Evolutionary conservation across 805 yeast species (phyloP), one percentile per base, ranked within the genome.

Genomic region (Kregervanrija fluxuum): DNA sequence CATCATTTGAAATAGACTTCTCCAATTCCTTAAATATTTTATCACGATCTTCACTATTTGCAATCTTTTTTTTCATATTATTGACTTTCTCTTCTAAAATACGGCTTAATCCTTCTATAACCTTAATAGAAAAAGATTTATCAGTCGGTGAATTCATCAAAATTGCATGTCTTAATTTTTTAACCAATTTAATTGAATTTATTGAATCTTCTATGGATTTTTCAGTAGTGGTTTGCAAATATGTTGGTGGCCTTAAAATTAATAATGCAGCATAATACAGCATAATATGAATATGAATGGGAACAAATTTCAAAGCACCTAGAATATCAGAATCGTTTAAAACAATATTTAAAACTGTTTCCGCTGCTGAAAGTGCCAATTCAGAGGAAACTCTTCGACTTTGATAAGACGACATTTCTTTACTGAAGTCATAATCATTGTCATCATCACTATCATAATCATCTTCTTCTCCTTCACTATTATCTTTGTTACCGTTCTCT

Each of bases 211-310:
- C 55, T 33, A 61, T 55, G 2, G 57, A 51, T 39, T 41, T 30
- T 4, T 45, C 47, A 8, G 54, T 50, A 11, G 54, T 54, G 35
- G 61, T 49, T 33, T 48, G 52, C 38, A 51, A 28, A 30, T 64
- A 60, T 4, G 55, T 47, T 0, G 75, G 77, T 2, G 80, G 75
- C 46, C 74, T 73, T 34, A 80, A 59, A 5, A 80, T 61, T 30
- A 80, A 59, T 42, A 80, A 59, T 0, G 82, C 80, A 2, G 87
- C 83, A 52, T 80, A 81, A 55, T 80, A 82, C 11, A 80, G 61
- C 86, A 82, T 81, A 42, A 82, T 71, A 55, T 80, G 85, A 35
- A 82, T 77, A 56, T 82, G 87, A n/a, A 80, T 75, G 0, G 89
- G 89, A 15, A 80, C 82, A 53, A 77, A 82, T 52, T 71, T 72